A percentile compares a stretch with the other conserved stretches of the same genome.
phyloP scores from a whole-genome alignment of 164 flowering plant genomes.

The Umbellularia californica region DNA sequence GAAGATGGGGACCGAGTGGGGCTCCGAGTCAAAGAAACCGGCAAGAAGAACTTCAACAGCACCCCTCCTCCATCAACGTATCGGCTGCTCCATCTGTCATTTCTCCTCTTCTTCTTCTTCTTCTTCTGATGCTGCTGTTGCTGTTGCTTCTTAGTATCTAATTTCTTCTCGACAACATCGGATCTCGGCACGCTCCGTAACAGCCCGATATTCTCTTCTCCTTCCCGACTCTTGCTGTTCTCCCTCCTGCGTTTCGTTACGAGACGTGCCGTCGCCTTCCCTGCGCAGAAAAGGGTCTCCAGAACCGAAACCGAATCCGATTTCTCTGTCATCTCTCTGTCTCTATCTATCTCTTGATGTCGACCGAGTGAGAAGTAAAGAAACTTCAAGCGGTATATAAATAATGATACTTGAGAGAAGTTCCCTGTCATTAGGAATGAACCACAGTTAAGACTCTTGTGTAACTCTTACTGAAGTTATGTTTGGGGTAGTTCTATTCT shows the following conservation, averaged over 20 bases:
- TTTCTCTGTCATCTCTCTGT: background rate
- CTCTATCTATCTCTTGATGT: too few relatives aligned
- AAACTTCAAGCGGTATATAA: too few relatives aligned
- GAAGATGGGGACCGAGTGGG: background rate
- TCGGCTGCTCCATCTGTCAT: background rate
- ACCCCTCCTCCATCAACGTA: background rate
- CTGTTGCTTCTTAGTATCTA: background rate
- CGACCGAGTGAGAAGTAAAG: too few relatives aligned
- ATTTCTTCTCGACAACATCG: background rate
- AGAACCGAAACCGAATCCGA: background rate
- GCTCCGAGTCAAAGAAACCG: background rate
- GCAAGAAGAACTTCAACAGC: constrained; percentile 3
- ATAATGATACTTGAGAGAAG: too few relatives aligned
- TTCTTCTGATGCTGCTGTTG: background rate
- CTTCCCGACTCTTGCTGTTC: background rate
- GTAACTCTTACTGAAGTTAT: too few relatives aligned
- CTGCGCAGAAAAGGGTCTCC: background rate
- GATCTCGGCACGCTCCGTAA: background rate
- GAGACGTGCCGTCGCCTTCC: background rate
- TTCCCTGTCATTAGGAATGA: too few relatives aligned
- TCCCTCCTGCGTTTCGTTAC: background rate
- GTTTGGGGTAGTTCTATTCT: too few relatives aligned
- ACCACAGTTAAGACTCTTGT: too few relatives aligned
- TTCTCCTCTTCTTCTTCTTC: background rate
- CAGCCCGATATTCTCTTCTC: background rate